These are phyloP conservation scores for Hordeum marinum DNA, from an alignment of 176 grass and related monocot genomes.

Conservation along the genomic window DNA sequence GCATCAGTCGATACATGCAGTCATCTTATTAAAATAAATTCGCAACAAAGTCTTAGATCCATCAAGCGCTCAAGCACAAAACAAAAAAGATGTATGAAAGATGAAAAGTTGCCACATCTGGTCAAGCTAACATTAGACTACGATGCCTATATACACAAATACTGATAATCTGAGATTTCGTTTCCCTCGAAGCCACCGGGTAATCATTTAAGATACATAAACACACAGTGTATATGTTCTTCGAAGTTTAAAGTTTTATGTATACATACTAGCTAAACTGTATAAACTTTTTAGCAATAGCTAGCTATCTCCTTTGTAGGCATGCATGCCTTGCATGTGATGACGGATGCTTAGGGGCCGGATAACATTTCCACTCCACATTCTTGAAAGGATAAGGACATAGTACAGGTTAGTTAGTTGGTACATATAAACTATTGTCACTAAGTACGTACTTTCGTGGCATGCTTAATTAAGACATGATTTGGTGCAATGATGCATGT, in stretches of 20 bases:
- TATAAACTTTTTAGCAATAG: not conserved
- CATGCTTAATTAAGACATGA: conserved; percentile 26
- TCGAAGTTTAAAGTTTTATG: not conserved
- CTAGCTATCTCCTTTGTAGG: conserved; percentile 4
- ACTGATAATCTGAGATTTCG: not conserved
- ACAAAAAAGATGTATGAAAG: too few relatives aligned
- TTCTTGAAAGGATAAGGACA: conserved; percentile 30
- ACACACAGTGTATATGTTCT: not conserved
- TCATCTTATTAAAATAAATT: too few relatives aligned
- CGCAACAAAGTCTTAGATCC: too few relatives aligned
- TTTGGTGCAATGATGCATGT: conserved; percentile 14
- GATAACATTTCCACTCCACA: not conserved
- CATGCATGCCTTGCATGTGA: conserved; percentile 27
- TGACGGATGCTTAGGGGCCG: not conserved
- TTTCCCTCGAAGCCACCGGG: not conserved
- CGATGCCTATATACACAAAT: too few relatives aligned
- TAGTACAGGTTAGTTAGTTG: not conserved
- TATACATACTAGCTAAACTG: not conserved
- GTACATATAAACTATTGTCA: not conserved
- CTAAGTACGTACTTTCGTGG: not conserved
- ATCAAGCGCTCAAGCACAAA: too few relatives aligned
- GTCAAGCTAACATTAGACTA: too few relatives aligned
- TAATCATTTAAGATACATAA: not conserved
- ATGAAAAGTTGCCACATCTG: too few relatives aligned
- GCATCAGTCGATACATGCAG: too few relatives aligned